phyloP scores from a whole-genome alignment of 305 asterid genomes.

The Fraxinus baroniana region DNA sequence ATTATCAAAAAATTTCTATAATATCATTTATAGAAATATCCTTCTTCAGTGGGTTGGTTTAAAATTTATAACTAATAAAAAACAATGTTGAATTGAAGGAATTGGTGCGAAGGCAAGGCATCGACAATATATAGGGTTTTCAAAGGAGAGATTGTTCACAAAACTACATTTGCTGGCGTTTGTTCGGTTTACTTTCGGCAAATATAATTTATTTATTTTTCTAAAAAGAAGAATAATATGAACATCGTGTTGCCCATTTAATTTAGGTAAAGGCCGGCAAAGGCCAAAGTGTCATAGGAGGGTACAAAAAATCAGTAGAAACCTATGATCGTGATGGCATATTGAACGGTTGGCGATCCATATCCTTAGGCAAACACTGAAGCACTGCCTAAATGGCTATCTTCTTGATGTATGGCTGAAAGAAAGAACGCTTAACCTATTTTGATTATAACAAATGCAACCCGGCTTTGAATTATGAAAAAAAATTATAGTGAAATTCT shows the following conservation, averaged over 20 bases:
- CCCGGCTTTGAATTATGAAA: constrained; percentile 31
- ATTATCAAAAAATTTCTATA: neutral
- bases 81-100: neutral
- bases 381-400: constrained; percentile 16
- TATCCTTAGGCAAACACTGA: neutral
- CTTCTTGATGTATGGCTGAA: constrained; percentile 12
- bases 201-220: neutral
- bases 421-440: constrained; percentile 22
- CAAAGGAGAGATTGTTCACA: neutral
- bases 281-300: neutral
- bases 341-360: neutral
- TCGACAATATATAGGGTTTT: neutral
- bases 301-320: neutral
- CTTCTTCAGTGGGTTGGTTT: neutral
- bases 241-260: neutral
- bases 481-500: constrained; percentile 39
- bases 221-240: neutral
- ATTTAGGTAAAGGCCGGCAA: neutral
- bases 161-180: neutral
- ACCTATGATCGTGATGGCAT: neutral
- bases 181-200: neutral
- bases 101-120: neutral
- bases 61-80: neutral
- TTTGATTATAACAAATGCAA: constrained; percentile 41
- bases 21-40: neutral